Evolutionary conservation across 208 protist species (phyloP).

Genomic region (Phytomonas sp.): DNA sequence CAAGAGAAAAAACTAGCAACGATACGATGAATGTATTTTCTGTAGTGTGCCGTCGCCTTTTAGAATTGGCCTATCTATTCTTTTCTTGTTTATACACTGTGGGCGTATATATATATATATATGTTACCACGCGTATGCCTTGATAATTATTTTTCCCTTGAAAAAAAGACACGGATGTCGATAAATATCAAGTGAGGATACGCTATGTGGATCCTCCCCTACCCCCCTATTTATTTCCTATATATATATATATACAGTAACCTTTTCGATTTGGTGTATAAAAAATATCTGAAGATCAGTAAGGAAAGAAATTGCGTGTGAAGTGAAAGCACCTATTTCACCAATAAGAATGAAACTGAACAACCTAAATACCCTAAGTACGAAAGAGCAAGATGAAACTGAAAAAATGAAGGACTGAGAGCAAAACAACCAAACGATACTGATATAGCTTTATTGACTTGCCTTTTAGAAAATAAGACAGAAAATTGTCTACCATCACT

Average conservation of each 20-base stretch:
- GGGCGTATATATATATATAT: conserved; percentile 6
- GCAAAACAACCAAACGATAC: conserved; percentile 4
- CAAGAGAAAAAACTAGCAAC: not conserved
- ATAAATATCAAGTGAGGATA: conserved; percentile 8
- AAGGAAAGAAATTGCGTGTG: not conserved
- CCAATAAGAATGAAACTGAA: conserved; percentile 11
- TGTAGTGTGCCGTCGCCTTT: not conserved
- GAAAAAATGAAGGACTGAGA: not conserved
- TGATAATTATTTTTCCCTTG: not conserved
- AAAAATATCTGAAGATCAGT: not conserved
- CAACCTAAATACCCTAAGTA: not conserved
- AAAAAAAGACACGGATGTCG: conserved; percentile 6
- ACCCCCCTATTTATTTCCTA: not conserved
- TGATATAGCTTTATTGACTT: not conserved
- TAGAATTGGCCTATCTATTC: not conserved
- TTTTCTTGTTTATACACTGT: conserved; percentile 2
- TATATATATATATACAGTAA: not conserved
- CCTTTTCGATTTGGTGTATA: not conserved
- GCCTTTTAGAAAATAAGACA: not conserved
- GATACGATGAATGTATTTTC: not conserved
- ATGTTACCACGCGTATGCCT: conserved; percentile 5
- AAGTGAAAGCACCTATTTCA: not conserved
- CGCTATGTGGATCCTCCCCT: not conserved
- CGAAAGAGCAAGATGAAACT: conserved; percentile 7
- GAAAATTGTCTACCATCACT: not conserved